phyloP scores from a whole-genome alignment of 2,329 filamentous ascomycete species.

The Harringtonia lauricola region DNA sequence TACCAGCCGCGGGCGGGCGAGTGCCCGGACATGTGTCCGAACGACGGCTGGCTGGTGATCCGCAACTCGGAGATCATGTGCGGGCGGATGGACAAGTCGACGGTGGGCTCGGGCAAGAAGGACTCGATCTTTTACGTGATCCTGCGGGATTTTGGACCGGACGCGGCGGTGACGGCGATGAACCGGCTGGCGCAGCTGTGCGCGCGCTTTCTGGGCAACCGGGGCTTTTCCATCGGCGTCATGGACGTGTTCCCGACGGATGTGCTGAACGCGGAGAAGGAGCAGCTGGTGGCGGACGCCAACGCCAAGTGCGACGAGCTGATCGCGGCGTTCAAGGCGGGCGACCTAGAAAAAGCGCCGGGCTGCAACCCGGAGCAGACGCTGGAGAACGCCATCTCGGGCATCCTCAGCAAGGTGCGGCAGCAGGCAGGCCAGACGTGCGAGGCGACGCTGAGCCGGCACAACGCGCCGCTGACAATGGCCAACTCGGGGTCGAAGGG shows the following conservation, averaged over 20 bases:
- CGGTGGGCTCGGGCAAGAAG: slow-evolving; percentile 94
- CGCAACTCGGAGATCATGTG: slow-evolving; percentile 98
- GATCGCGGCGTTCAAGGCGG: slow-evolving; percentile 68
- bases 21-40: slow-evolving; percentile 63
- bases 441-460: slow-evolving; percentile 77
- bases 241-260: slow-evolving; percentile 83
- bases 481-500: slow-evolving; percentile 95
- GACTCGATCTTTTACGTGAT: slow-evolving; percentile 97
- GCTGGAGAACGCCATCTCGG: slow-evolving; percentile 81
- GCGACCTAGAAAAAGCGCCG: slow-evolving; percentile 73
- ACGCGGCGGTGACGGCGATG: slow-evolving; percentile 83
- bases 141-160: slow-evolving; percentile 84
- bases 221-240: slow-evolving; percentile 93
- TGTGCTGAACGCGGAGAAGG: slow-evolving; percentile 60
- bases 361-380: slow-evolving; percentile 89
- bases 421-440: slow-evolving; percentile 84
- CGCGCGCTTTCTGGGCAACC: slow-evolving; percentile 76
- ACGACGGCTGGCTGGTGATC: slow-evolving; percentile 85
- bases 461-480: slow-evolving; percentile 93
- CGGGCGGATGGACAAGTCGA: slow-evolving; percentile 94
- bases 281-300: slow-evolving; percentile 62
- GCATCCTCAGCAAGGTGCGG: slow-evolving; percentile 84
- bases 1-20: slow-evolving; percentile 52
- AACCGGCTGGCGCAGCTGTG: slow-evolving; percentile 86
- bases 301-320: slow-evolving; percentile 75